Base-by-base conservation (phyloP, 768 basidiomycete species). In the Amanita subjunquillea region DNA sequence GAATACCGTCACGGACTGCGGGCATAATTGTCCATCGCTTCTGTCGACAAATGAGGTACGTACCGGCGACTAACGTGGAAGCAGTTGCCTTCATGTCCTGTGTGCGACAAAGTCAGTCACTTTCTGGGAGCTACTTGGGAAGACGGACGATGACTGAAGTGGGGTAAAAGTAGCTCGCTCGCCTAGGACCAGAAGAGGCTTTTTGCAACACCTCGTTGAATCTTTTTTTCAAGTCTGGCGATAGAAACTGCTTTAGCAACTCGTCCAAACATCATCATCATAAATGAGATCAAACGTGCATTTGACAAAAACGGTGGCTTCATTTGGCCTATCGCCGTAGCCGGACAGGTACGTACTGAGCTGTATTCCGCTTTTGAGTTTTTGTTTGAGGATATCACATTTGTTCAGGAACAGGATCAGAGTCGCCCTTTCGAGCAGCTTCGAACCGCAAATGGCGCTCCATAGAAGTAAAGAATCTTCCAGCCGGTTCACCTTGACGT, bases 321-420 rank as follows among this genome's bases (percentile, higher is more conserved):
- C 82, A 56, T 89, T 89, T 7, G 76, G 68, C 39, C 82, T 65
- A 37, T 80, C 73, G 0, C 80, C 85, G 56, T 77, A 87, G 10
- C 79, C 78, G 1, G 81, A 74, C 22, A 88, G 68, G 60, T 74
- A 80, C 9, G 71, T 70, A 20, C 68, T 74, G 13, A 87, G 74
- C 59, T 64, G 60, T 12, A 76, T 67, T 0, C 81, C 80, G 1
- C 62, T 60, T 27, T 65, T 64, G 27, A 85, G 67, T 51, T 74
- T 74, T 58, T 72, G 62, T 55, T 76, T 69, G 2, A 88, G 66
- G 3, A 87, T 62, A 55, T 89, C 87, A 54, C 77, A 76, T 55
- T 89, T 89, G 63, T 89, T 89, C 52, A 87, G 66, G 65, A 89
- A 89, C 22, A 87, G 72, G 43, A 87, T 78, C 52, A 87, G 72